Conservation (phyloP, 805 yeast species). For the Komagataella pseudopastoris region DNA sequence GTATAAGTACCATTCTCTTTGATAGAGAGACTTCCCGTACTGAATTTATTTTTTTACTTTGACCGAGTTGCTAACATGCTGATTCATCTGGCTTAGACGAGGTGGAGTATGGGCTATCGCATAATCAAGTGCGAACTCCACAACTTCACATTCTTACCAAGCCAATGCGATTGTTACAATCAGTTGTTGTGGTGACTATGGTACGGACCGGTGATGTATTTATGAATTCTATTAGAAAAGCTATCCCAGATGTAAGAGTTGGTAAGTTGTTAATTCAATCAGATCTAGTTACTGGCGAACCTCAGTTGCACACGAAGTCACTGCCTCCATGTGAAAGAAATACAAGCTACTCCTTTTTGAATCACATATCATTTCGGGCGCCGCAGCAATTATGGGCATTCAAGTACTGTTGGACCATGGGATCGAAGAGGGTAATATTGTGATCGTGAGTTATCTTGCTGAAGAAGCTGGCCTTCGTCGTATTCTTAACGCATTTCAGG, state of each 20-base stretch:
- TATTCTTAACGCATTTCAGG: slow-evolving; percentile 59
- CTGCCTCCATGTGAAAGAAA: slow-evolving; percentile 31
- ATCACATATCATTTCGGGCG: slow-evolving; percentile 84
- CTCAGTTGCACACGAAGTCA: slow-evolving; percentile 74
- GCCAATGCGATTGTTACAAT: neutral
- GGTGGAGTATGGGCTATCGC: slow-evolving; percentile 26
- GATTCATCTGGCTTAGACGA: slow-evolving; percentile 57
- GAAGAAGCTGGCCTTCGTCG: slow-evolving; percentile 69
- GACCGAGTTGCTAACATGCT: slow-evolving; percentile 68
- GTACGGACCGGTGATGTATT: slow-evolving; percentile 92
- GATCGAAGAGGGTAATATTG: slow-evolving; percentile 44
- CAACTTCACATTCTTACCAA: slow-evolving; percentile 8
- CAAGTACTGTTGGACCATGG: slow-evolving; percentile 79
- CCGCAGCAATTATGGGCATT: slow-evolving; percentile 89
- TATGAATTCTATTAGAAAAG: slow-evolving; percentile 60
- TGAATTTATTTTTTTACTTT: slow-evolving; percentile 78
- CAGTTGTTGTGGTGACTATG: slow-evolving; percentile 55
- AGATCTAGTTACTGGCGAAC: slow-evolving; percentile 85
- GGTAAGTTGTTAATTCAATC: slow-evolving; percentile 85
- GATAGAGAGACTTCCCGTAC: slow-evolving; percentile 42
- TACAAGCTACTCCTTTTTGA: slow-evolving; percentile 58
- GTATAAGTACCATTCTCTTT: slow-evolving; percentile 59
- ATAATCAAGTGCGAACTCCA: slow-evolving; percentile 9
- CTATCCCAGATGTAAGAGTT: slow-evolving; percentile 63
- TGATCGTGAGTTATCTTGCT: slow-evolving; percentile 59